Conservation (phyloP, 441 rosid genomes). For the Populus hybrid region DNA sequence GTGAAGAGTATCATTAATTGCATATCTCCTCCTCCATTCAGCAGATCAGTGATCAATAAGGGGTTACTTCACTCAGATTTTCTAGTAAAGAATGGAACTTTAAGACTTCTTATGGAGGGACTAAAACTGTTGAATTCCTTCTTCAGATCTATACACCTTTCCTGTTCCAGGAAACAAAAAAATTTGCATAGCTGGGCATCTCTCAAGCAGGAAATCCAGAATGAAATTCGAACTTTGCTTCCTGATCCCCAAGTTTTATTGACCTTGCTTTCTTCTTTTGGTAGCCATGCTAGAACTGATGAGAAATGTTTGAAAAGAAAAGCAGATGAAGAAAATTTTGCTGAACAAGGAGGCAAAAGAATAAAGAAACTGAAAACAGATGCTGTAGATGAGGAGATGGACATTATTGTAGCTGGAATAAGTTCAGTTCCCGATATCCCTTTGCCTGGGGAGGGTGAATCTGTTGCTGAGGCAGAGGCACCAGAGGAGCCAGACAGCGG, state of each 20-base stretch:
- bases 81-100: constrained; percentile 79
- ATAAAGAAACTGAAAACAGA: constrained; percentile 48
- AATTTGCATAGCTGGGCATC: constrained; percentile 40
- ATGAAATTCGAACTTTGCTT: constrained; percentile 62
- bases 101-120: constrained; percentile 77
- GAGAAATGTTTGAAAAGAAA: constrained; percentile 50
- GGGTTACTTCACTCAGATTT: constrained; percentile 86
- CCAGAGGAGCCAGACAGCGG: constrained; percentile 38
- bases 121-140: constrained; percentile 70
- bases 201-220: constrained; percentile 59
- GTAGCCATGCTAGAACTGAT: constrained; percentile 28
- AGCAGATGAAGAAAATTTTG: constrained; percentile 35
- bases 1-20: constrained; percentile 65
- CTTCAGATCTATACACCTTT: constrained; percentile 38
- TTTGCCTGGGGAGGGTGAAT: constrained; percentile 33
- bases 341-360: constrained; percentile 24
- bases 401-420: constrained; percentile 66
- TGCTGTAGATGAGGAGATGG: constrained; percentile 41
- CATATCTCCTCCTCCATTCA: constrained; percentile 70
- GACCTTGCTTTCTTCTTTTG: constrained; percentile 54
- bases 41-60: constrained; percentile 71
- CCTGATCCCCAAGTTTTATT: constrained; percentile 87
- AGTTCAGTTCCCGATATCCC: constrained; percentile 34
- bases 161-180: constrained; percentile 32
- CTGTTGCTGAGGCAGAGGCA: constrained; percentile 28